Evolutionary conservation across 495 filamentous ascomycete genomes (phyloP).

Genomic region (Podospora fimiseda): DNA sequence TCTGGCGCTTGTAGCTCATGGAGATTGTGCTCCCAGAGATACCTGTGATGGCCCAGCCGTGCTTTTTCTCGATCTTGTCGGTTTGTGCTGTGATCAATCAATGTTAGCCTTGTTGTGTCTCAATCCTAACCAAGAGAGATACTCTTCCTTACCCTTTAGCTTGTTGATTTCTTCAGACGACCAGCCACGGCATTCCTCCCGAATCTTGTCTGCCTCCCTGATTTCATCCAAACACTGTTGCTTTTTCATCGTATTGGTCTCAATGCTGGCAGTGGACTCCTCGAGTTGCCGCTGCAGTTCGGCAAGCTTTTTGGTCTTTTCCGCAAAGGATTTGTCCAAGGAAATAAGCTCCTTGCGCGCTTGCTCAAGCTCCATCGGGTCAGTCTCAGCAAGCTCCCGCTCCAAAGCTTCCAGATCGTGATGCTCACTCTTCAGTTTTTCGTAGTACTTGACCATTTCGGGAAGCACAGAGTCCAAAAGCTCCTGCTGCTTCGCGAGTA

Average conservation of each 20-base stretch:
- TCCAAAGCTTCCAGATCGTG: constrained; percentile 60
- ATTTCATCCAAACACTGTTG: constrained; percentile 66
- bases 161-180: constrained; percentile 67
- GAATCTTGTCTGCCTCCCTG: constrained; percentile 71
- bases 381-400: constrained; percentile 69
- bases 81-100: constrained; percentile 62
- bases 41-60: constrained; percentile 75
- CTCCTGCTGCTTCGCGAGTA: constrained; percentile 60
- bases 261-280: constrained; percentile 56
- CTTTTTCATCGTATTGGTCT: constrained; percentile 56
- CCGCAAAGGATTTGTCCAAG: constrained; percentile 60
- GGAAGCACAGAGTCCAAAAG: constrained; percentile 62
- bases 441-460: constrained; percentile 49
- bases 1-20: constrained; percentile 70
- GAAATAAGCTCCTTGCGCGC: constrained; percentile 57
- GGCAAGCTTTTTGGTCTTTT: constrained; percentile 58
- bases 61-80: constrained; percentile 56
- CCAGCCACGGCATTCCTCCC: constrained; percentile 86
- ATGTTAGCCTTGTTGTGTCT: not conserved
- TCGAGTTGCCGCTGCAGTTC: constrained; percentile 57
- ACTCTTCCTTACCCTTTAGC: constrained; percentile 68
- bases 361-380: constrained; percentile 67
- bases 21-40: constrained; percentile 55
- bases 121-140: not conserved
- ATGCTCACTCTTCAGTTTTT: constrained; percentile 54